These are phyloP conservation scores for Epithele typhae DNA, from an alignment of 768 basidiomycete species.

Conservation along the genomic window DNA sequence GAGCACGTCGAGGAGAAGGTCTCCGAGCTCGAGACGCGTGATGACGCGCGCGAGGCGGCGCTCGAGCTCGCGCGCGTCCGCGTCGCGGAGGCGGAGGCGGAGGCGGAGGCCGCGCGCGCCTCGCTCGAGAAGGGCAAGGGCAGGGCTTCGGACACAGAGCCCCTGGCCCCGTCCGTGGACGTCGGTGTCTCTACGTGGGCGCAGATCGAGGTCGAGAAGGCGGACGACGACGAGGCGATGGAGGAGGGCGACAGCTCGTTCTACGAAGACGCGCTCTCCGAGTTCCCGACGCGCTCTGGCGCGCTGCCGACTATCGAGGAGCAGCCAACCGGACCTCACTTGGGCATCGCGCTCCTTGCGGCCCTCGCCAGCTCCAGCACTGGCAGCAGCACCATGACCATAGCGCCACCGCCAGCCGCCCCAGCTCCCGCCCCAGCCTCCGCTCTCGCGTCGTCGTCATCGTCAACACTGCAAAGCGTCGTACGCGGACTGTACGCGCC, in stretches of 20 bases:
- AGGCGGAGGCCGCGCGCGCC: not conserved
- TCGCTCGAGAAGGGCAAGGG: not conserved
- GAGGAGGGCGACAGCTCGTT: constrained; percentile 1
- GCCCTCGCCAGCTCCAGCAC: no score
- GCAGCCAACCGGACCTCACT: no score
- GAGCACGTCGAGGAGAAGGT: constrained; percentile 28
- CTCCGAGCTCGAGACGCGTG: constrained; percentile 22
- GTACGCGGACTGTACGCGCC: constrained; percentile 10
- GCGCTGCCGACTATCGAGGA: no score
- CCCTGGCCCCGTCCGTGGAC: constrained; percentile 2
- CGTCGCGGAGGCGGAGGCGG: no score
- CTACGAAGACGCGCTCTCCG: not conserved
- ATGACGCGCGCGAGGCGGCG: constrained; percentile 11
- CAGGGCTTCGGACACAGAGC: not conserved
- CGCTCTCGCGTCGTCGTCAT: not conserved
- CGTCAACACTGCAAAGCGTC: constrained; percentile 9
- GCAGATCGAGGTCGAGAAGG: not conserved
- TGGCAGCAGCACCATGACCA: no score
- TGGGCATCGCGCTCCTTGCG: no score
- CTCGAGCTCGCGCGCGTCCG: not conserved
- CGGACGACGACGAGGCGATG: constrained; percentile 1
- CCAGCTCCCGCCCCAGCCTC: not conserved
- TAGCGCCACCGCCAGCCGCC: no score
- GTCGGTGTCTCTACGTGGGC: constrained; percentile 12
- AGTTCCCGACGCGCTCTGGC: constrained; percentile 1